phyloP scores from a whole-genome alignment of 352 stramenopile species.

The Phytophthora macrochlamydospora region DNA sequence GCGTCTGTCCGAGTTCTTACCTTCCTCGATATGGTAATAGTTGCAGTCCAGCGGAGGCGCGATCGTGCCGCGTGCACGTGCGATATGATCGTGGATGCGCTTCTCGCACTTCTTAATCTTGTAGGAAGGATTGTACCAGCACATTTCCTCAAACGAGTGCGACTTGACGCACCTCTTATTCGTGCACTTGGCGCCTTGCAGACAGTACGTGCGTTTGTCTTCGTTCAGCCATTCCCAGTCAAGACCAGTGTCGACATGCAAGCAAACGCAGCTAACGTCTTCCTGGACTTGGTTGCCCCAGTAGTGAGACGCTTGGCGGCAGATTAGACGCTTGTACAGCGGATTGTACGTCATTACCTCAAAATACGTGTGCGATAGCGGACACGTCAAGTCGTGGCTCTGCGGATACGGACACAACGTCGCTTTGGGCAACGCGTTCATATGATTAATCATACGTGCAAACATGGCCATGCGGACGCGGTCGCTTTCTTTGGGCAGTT shows the following conservation, averaged over 20 bases:
- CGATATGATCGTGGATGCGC: slow-evolving; percentile 35
- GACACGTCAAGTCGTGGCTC: slow-evolving; percentile 32
- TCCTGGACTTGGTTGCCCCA: slow-evolving; percentile 46
- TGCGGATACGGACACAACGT: slow-evolving; percentile 38
- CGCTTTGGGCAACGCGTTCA: slow-evolving; percentile 48
- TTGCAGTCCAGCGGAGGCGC: slow-evolving; percentile 33
- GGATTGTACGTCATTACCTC: slow-evolving; percentile 65
- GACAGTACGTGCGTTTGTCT: slow-evolving; percentile 40
- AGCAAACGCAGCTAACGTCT: slow-evolving; percentile 46
- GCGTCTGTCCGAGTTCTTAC: slow-evolving; percentile 38
- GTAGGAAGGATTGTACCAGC: slow-evolving; percentile 58
- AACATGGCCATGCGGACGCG: slow-evolving; percentile 43
- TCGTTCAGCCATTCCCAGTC: slow-evolving; percentile 50
- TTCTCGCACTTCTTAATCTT: slow-evolving; percentile 47
- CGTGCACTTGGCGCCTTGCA: slow-evolving; percentile 33
- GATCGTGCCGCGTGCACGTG: slow-evolving; percentile 31
- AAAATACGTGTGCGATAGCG: slow-evolving; percentile 47
- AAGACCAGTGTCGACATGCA: slow-evolving; percentile 51
- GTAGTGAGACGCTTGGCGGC: slow-evolving; percentile 48
- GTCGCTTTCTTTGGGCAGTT: slow-evolving; percentile 39
- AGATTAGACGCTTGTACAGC: slow-evolving; percentile 53
- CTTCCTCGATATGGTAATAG: slow-evolving; percentile 46
- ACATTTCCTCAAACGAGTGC: slow-evolving; percentile 53
- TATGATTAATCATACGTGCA: slow-evolving; percentile 58
- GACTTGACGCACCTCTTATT: slow-evolving; percentile 47